Percentiles rank a stretch among this genome's conserved stretches.
These are phyloP conservation scores for Monosporozyma servazzii DNA, from an alignment of 805 yeast genomes.

Conservation along the genomic window DNA sequence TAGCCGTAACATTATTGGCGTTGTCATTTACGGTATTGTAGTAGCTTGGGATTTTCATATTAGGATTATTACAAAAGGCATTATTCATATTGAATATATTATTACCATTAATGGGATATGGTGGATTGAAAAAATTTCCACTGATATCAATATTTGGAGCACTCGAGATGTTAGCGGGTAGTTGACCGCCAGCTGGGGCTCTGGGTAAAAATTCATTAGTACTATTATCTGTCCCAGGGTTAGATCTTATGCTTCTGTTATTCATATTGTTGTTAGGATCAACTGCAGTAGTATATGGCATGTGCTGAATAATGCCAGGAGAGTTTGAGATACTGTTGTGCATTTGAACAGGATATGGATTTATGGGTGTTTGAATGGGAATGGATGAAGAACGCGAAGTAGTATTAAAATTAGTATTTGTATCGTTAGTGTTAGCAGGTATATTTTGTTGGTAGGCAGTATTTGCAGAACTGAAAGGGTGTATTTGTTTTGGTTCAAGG, in stretches of 20 bases:
- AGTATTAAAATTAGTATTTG: neutral
- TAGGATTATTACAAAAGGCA: neutral
- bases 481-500: slow-evolving; percentile 2
- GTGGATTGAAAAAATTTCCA: neutral
- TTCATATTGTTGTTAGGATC: neutral
- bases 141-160: neutral
- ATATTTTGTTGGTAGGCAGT: neutral
- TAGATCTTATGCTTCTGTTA: neutral
- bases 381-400: neutral
- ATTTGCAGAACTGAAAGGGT: neutral
- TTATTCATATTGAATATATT: neutral
- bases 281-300: neutral
- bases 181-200: neutral
- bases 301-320: neutral
- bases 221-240: neutral
- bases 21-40: neutral
- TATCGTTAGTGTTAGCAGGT: neutral
- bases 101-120: neutral
- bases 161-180: neutral
- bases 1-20: neutral
- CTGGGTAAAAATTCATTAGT: neutral
- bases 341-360: neutral
- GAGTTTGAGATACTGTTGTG: neutral
- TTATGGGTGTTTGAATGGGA: neutral
- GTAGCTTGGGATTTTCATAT: neutral